These are phyloP conservation scores for Nectriaceae sp. DNA, from an alignment of 2,329 filamentous ascomycete species.

Conservation along the genomic window DNA sequence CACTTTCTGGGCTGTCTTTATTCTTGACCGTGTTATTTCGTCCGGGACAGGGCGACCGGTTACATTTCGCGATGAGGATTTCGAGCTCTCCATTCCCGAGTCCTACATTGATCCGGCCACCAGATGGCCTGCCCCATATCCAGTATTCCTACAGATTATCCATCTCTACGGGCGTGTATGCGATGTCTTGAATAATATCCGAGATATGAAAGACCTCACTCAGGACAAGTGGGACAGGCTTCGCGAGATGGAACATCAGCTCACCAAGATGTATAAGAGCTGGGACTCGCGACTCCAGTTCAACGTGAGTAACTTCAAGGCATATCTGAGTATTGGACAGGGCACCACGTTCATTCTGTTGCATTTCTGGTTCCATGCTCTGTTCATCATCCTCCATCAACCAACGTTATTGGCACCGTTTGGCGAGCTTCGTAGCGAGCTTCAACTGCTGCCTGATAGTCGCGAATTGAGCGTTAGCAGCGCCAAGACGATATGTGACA, in stretches of 20 bases:
- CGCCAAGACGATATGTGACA: slow-evolving; percentile 89
- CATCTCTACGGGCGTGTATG: slow-evolving; percentile 84
- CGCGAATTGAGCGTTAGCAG: slow-evolving; percentile 83
- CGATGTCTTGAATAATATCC: slow-evolving; percentile 81
- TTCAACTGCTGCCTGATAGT: slow-evolving; percentile 77
- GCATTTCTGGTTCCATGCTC: slow-evolving; percentile 86
- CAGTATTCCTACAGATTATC: slow-evolving; percentile 79
- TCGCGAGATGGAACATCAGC: slow-evolving; percentile 75
- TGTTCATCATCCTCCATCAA: slow-evolving; percentile 83
- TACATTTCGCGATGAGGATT: slow-evolving; percentile 81
- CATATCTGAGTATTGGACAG: slow-evolving; percentile 78
- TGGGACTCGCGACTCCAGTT: slow-evolving; percentile 78
- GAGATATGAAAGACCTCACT: slow-evolving; percentile 72
- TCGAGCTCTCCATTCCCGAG: slow-evolving; percentile 72
- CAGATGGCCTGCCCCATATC: slow-evolving; percentile 77
- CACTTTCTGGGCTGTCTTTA: slow-evolving; percentile 89
- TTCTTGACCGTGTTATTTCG: slow-evolving; percentile 84
- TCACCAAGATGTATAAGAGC: slow-evolving; percentile 72
- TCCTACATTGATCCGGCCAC: slow-evolving; percentile 54
- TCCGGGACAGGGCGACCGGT: slow-evolving; percentile 84
- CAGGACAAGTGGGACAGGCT: slow-evolving; percentile 72
- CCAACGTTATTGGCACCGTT: slow-evolving; percentile 81
- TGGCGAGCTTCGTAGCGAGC: slow-evolving; percentile 55
- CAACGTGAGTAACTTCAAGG: slow-evolving; percentile 82
- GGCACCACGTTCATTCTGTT: slow-evolving; percentile 85